Evolutionary conservation across 2,329 filamentous ascomycete species (phyloP), one percentile per base, ranked within the genome.

Genomic region (Anisogramma anomala): DNA sequence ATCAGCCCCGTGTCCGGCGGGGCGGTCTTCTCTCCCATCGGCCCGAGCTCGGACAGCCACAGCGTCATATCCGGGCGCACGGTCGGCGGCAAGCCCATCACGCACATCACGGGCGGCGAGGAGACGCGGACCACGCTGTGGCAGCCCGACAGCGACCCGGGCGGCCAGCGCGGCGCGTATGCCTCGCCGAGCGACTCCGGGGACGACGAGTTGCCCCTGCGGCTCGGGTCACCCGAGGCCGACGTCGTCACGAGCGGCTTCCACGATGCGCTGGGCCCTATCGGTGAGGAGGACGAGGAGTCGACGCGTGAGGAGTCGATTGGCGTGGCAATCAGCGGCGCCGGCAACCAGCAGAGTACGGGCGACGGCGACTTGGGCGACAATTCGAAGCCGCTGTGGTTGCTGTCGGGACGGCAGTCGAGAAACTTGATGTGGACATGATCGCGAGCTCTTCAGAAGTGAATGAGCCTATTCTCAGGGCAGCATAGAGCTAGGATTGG

Each of bases 391-490:
- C 68, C 68, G 4, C 55, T 74, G 27, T 74, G 70, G 70, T 69
- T 74, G 55, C 70, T 74, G 56, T 71, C 71, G 38, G 59, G 69
- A 42, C 61, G 63, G 41, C 65, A 65, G 46, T 62, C 59, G 47
- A 59, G 69, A 38, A 72, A 66, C 53, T 44, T 68, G 48, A 65
- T 64, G 58, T 68, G 66, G 66, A 59, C 66, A 57, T 68, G 52
- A 61, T 32, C 14, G 11, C 15, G 19, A 4, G 10, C 4, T 22
- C 8, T 28, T 35, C 25, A 25, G 26, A 6, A 8, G 39, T 18
- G 18, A 13, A 28, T 13, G 39, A 30, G 7, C 15, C 6, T 7
- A 14, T 30, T 15, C 15, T 3, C 3, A 30, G 15, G 25, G n/a
- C 27, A 30, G 27, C 27, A n/a, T 14, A n/a, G 27, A 13, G 27